Evolutionary conservation across 345 rosid species (phyloP).

Genomic region (Corchorus olitorius): DNA sequence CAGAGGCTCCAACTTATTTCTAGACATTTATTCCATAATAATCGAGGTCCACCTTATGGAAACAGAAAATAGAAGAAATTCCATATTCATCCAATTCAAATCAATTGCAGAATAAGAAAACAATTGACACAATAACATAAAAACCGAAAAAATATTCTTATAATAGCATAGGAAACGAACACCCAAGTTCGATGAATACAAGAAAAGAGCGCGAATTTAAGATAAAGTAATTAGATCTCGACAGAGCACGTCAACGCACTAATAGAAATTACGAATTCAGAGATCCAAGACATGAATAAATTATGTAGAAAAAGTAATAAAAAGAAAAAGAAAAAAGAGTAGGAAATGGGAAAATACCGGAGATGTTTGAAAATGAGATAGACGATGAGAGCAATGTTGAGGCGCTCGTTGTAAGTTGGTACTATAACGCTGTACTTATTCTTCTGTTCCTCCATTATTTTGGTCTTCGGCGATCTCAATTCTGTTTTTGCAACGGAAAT

Average conservation of each 20-base stretch:
- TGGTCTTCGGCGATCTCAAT: background rate
- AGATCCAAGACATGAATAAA: background rate
- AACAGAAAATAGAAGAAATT: background rate
- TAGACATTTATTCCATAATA: background rate
- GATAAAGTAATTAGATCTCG: background rate
- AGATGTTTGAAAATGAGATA: constrained; percentile 96
- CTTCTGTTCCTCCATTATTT: constrained; percentile 22
- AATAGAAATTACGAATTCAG: background rate
- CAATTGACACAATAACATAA: background rate
- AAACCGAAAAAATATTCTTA: background rate
- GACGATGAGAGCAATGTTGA: constrained; percentile 82
- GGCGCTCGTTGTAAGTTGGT: constrained; percentile 96
- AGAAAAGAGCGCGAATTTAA: background rate
- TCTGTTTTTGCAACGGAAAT: background rate
- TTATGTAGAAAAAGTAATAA: background rate
- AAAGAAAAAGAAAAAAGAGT: background rate
- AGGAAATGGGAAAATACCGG: constrained; percentile 35
- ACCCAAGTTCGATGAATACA: constrained; percentile 20
- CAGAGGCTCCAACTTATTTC: too few relatives aligned
- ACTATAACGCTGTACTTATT: constrained; percentile 81
- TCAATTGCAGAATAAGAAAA: background rate
- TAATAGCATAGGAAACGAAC: background rate
- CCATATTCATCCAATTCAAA: background rate
- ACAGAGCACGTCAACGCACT: background rate
- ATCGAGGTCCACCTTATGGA: background rate